Evolutionary conservation across 805 yeast species (phyloP).

Genomic region (Gaillardinia entomophila): DNA sequence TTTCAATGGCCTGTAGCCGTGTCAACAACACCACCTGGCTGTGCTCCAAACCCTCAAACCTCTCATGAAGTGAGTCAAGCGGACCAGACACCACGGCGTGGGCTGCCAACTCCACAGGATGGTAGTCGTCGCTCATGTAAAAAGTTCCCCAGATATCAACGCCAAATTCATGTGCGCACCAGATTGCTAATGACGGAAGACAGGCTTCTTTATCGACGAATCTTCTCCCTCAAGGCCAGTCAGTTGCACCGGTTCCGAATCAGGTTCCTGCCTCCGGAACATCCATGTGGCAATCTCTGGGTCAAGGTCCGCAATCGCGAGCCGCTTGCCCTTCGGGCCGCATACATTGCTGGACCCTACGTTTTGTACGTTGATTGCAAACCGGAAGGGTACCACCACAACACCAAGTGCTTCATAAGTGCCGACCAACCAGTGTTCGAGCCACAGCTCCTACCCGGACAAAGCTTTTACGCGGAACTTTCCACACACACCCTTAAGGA

Average conservation of each 20-base stretch:
- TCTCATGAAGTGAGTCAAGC: constrained; percentile 44
- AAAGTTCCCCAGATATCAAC: no score
- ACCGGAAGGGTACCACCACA: constrained; percentile 56
- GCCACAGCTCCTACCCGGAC: constrained; percentile 68
- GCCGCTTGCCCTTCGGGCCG: constrained; percentile 68
- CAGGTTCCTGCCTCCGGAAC: constrained; percentile 36
- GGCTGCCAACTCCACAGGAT: constrained; percentile 56
- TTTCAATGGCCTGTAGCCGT: constrained; percentile 39
- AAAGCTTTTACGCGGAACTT: constrained; percentile 52
- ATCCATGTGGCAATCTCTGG: constrained; percentile 31
- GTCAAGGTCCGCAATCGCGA: constrained; percentile 67
- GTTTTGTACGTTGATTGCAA: constrained; percentile 77
- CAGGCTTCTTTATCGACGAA: constrained; percentile 27
- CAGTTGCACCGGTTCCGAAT: constrained; percentile 53
- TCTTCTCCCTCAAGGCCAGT: constrained; percentile 49
- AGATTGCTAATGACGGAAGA: constrained; percentile 1
- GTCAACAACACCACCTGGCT: constrained; percentile 51
- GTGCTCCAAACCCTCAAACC: constrained; percentile 48
- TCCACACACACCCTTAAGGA: constrained; percentile 58
- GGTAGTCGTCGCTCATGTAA: no score
- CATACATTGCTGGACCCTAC: constrained; percentile 86
- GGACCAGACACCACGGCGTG: constrained; percentile 52
- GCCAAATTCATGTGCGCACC: no score
- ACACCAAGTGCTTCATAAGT: constrained; percentile 51
- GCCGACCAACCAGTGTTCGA: constrained; percentile 76